Evolutionary conservation across 495 filamentous ascomycete species (phyloP).

Genomic region (Paragyromitra xinjiangensis): DNA sequence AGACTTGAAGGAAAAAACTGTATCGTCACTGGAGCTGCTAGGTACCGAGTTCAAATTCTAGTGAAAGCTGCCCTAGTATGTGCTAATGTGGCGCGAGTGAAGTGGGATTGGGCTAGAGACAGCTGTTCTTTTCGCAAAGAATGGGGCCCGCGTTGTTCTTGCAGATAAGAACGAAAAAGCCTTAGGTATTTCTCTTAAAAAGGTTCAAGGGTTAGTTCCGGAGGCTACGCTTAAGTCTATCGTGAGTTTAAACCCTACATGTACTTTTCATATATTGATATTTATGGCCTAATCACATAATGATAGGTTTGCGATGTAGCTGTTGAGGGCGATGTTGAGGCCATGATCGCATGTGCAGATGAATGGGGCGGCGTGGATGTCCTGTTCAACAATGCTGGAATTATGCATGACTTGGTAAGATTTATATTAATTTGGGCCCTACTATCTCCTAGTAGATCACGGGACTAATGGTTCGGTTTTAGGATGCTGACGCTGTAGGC

Average conservation of each 20-base stretch:
- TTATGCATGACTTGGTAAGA: conserved; percentile 79
- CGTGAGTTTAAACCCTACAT: conserved; percentile 56
- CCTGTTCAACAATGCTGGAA: conserved; percentile 99
- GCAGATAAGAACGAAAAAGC: conserved; percentile 78
- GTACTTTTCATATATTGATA: no score
- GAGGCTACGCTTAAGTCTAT: conserved; percentile 69
- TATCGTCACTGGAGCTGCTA: conserved; percentile 90
- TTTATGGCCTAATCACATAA: no score
- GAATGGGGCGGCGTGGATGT: conserved; percentile 91
- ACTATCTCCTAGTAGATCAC: no score
- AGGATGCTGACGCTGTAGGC: conserved; percentile 81
- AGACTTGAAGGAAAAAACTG: conserved; percentile 91
- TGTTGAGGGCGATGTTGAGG: conserved; percentile 13
- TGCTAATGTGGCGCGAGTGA: conserved; percentile 22
- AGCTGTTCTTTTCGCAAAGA: conserved; percentile 85
- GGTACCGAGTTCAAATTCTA: conserved; percentile 63
- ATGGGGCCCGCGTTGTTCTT: conserved; percentile 88
- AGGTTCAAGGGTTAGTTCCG: conserved; percentile 76
- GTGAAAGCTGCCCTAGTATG: not conserved
- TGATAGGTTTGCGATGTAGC: no score
- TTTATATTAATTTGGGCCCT: no score
- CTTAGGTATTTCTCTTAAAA: conserved; percentile 63
- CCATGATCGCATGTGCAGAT: conserved; percentile 64
- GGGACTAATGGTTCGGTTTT: not conserved
- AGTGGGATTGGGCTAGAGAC: conserved; percentile 98